These are phyloP conservation scores for Beauveria sp. DNA, from an alignment of 2,329 filamentous ascomycete genomes.

Conservation along the genomic window DNA sequence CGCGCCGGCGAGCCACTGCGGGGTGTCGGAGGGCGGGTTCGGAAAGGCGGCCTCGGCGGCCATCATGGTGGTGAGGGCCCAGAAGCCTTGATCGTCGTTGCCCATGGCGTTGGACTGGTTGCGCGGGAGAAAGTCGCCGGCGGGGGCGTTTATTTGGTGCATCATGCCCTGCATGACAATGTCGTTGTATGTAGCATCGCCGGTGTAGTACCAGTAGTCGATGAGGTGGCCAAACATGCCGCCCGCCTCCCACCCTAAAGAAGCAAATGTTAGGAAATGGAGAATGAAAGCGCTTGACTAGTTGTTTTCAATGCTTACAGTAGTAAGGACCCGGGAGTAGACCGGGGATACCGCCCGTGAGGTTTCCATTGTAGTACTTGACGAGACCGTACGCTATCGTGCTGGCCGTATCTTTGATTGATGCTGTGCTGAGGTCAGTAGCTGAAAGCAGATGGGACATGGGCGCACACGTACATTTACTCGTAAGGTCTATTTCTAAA, in stretches of 20 bases:
- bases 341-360: constrained; percentile 49
- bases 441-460: background rate
- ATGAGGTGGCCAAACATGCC: constrained; percentile 57
- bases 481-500: background rate
- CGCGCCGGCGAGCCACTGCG: constrained; percentile 67
- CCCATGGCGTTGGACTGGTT: constrained; percentile 48
- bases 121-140: constrained; percentile 49
- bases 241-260: constrained; percentile 52
- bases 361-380: constrained; percentile 48
- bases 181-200: constrained; percentile 52
- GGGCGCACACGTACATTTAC: background rate
- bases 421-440: constrained; percentile 27
- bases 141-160: constrained; percentile 43
- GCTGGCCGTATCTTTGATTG: constrained; percentile 40
- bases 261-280: constrained; percentile 16
- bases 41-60: constrained; percentile 66
- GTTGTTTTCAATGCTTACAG: constrained; percentile 38
- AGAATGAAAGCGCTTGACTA: background rate
- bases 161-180: constrained; percentile 45
- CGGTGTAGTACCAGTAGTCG: constrained; percentile 59
- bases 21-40: constrained; percentile 48
- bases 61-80: constrained; percentile 64
- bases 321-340: constrained; percentile 56
- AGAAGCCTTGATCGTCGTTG: constrained; percentile 68
- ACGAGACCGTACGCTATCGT: constrained; percentile 42